These are phyloP conservation scores for Penicillium sp. DNA, from an alignment of 2,329 filamentous ascomycete species.

Conservation along the genomic window DNA sequence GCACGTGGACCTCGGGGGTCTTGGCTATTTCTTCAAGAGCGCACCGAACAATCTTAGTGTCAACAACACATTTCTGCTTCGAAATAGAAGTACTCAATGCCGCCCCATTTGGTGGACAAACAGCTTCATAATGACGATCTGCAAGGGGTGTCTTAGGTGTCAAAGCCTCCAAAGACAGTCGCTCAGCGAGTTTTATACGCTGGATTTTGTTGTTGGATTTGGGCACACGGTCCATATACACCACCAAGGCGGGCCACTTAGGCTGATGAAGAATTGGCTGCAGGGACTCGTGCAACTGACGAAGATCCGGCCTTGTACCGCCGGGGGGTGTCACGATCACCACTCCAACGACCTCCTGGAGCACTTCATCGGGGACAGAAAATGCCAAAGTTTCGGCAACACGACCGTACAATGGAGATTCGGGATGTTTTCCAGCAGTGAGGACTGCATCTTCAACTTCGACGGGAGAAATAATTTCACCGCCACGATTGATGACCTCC, in stretches of 20 bases:
- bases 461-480: constrained; percentile 63
- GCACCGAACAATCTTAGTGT: constrained; percentile 23
- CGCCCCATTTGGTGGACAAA: constrained; percentile 55
- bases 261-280: constrained; percentile 55
- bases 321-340: constrained; percentile 55
- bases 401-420: constrained; percentile 49
- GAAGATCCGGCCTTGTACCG: constrained; percentile 53
- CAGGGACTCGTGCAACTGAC: constrained; percentile 53
- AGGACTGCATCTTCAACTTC: constrained; percentile 64
- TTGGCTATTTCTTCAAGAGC: constrained; percentile 9
- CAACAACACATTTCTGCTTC: constrained; percentile 38
- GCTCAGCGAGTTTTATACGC: constrained; percentile 57
- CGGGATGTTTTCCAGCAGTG: constrained; percentile 47
- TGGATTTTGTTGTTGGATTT: constrained; percentile 64
- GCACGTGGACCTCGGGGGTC: constrained; percentile 16
- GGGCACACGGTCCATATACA: constrained; percentile 61
- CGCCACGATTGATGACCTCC: constrained; percentile 62
- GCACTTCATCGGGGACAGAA: constrained; percentile 56
- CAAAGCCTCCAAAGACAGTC: constrained; percentile 51
- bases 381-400: constrained; percentile 59
- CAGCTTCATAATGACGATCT: constrained; percentile 55
- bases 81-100: constrained; percentile 45
- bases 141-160: constrained; percentile 51
- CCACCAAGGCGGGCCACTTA: constrained; percentile 58
- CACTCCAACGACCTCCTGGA: constrained; percentile 62